Conservation (phyloP, 1,284 basidiomycete species). For the Cutaneotrichosporon sp. region DNA sequence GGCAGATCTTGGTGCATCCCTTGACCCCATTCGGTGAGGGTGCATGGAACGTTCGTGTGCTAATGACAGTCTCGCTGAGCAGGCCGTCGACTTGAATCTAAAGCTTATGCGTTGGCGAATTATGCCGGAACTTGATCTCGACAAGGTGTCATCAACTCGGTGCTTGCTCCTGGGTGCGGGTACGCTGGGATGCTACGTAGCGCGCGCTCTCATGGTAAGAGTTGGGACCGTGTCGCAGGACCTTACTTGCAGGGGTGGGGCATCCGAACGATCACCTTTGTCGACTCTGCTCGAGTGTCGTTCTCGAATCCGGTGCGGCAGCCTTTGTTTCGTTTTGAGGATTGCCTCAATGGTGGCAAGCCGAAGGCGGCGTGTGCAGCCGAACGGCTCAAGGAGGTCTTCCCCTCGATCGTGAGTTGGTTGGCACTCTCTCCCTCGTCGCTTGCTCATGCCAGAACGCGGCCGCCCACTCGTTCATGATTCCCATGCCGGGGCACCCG, state of each 20-base stretch:
- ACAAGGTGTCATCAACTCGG: conserved; percentile 74
- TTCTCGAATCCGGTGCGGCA: conserved; percentile 98
- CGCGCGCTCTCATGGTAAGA: conserved; percentile 79
- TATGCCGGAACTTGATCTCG: conserved; percentile 82
- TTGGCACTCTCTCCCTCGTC: too few species aligned
- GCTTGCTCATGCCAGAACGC: conserved; percentile 62
- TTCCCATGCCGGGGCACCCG: conserved; percentile 98
- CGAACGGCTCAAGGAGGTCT: conserved; percentile 80
- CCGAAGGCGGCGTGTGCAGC: conserved; percentile 93
- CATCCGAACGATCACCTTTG: conserved; percentile 85
- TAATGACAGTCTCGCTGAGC: conserved; percentile 73
- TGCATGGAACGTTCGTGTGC: neutral
- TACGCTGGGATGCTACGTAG: conserved; percentile 95
- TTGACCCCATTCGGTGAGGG: conserved; percentile 74
- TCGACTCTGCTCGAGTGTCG: conserved; percentile 87
- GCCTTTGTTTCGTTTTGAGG: conserved; percentile 91
- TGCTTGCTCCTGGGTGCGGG: conserved; percentile 92
- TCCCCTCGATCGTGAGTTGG: conserved; percentile 81
- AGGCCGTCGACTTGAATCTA: conserved; percentile 94
- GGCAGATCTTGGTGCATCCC: conserved; percentile 90
- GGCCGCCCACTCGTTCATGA: conserved; percentile 69
- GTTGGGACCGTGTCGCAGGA: neutral
- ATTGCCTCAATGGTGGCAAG: conserved; percentile 90
- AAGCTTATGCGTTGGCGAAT: conserved; percentile 99
- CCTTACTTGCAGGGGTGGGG: conserved; percentile 76